Evolutionary conservation across 2,329 filamentous ascomycete species (phyloP), one percentile per base, ranked within the genome.

Genomic region (Xylaria hypoxylon): DNA sequence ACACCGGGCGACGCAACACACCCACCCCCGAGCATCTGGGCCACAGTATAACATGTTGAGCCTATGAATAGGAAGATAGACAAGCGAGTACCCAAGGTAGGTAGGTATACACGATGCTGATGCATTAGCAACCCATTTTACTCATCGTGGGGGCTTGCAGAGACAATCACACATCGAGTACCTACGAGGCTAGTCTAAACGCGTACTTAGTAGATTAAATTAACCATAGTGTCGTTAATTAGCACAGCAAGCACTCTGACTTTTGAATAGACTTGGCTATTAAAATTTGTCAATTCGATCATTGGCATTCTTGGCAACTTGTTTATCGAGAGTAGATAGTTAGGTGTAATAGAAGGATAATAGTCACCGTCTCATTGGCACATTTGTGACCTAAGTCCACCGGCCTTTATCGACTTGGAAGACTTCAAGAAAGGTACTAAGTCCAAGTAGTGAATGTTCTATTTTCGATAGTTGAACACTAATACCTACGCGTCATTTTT

Each of bases 251-350:
- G 57, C 10, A 56, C 15, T 50, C 28, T 56, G 38, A n/a, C 47
- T 33, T n/a, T 60, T 38, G 4, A 58, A 50, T 33, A 50, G 44
- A 61, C 26, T 57, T 48, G 38, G 47, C 44, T 45, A 56, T 8
- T 28, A 19, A 24, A 50, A 67, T 67, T 64, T 67, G 64, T 64
- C 64, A 64, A 52, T 50, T 15, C 44, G 24, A 47, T 19, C 35
- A 52, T 57, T 60, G 44, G 42, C 56, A 28, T 57, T 28, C 65
- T 64, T 67, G 61, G 65, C 56, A 17, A 31, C 19, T 45, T 45
- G 19, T 45, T 35, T 22, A 26, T 48, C 26, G 28, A 47, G 22
- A 35, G n/a, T 33, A 26, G 2, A 28, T 19, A 2, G 24, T 17
- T 5, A 26, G 4, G 35, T 35, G 35, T 10, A 7, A n/a, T 8